These are phyloP conservation scores for Aspergillus funiculosus DNA, from an alignment of 495 filamentous ascomycete genomes.

Conservation along the genomic window DNA sequence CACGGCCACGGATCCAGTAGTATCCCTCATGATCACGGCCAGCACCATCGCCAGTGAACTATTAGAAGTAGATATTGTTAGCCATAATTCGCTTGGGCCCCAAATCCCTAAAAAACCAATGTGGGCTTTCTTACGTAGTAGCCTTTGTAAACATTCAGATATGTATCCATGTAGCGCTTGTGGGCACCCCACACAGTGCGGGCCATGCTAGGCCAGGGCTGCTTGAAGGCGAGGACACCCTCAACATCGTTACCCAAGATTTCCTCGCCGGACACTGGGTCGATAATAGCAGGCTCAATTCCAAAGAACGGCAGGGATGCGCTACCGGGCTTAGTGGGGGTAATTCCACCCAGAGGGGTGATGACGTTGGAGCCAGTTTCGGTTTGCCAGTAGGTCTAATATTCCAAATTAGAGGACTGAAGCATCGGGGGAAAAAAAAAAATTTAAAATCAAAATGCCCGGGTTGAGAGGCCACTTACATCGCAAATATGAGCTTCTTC, in stretches of 20 bases:
- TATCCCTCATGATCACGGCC: conserved; percentile 97
- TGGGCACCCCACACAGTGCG: conserved; percentile 97
- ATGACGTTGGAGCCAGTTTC: conserved; percentile 93
- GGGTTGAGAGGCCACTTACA: conserved; percentile 50
- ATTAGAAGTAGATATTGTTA: conserved; percentile 1
- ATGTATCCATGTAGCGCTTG: conserved; percentile 98
- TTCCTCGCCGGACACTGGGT: conserved; percentile 91
- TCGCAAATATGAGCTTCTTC: conserved; percentile 91
- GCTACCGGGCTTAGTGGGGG: conserved; percentile 53
- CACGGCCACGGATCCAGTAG: conserved; percentile 99
- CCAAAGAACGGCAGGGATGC: conserved; percentile 79
- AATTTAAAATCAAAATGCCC: not conserved
- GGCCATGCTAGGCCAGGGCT: conserved; percentile 98
- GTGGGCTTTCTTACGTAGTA: conserved; percentile 78
- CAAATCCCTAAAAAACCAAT: not conserved
- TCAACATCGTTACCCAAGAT: conserved; percentile 96
- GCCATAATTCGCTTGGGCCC: conserved; percentile 3
- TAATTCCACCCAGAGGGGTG: conserved; percentile 51
- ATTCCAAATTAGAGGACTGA: no score
- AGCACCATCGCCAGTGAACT: conserved; percentile 98
- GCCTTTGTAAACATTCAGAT: conserved; percentile 95
- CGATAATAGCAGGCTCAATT: conserved; percentile 96
- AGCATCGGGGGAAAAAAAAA: not conserved
- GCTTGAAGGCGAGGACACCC: conserved; percentile 96
- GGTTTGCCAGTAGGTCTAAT: conserved; percentile 99